These are phyloP conservation scores for Cystobasidium pallidum DNA, from an alignment of 1,284 basidiomycete genomes.

Conservation along the genomic window DNA sequence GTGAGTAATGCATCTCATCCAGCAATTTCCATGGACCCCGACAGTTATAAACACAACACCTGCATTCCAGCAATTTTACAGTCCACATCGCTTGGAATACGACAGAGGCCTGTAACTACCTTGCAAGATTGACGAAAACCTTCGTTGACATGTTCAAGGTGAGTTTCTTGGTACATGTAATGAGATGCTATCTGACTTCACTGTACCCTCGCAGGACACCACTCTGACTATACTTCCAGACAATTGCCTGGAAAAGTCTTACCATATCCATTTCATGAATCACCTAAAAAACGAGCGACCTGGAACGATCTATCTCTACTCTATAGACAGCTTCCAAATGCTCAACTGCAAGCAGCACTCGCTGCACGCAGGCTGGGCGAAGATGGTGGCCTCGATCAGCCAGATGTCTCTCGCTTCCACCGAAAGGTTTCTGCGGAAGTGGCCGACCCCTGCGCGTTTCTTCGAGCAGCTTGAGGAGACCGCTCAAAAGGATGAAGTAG, in stretches of 20 bases:
- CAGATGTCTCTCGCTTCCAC: conserved; percentile 31
- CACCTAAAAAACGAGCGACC: conserved; percentile 57
- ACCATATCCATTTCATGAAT: conserved; percentile 56
- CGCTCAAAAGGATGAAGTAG: neutral
- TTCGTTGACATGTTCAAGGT: conserved; percentile 58
- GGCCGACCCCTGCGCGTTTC: conserved; percentile 23
- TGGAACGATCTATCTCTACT: conserved; percentile 12
- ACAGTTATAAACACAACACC: neutral
- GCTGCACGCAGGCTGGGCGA: conserved; percentile 32
- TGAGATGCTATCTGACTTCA: neutral
- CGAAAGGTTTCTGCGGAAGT: conserved; percentile 26
- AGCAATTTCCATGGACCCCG: neutral
- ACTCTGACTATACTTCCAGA: conserved; percentile 60
- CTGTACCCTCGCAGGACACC: conserved; percentile 38
- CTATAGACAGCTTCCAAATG: conserved; percentile 13
- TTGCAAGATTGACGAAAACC: conserved; percentile 60
- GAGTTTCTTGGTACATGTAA: conserved; percentile 6
- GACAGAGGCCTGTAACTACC: conserved; percentile 61
- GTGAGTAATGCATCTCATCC: neutral
- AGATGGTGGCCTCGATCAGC: conserved; percentile 40
- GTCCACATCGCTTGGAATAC: conserved; percentile 62
- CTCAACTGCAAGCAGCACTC: conserved; percentile 37
- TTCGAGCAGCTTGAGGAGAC: conserved; percentile 18
- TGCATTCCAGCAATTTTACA: conserved; percentile 58
- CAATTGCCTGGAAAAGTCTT: conserved; percentile 54